Base-by-base conservation (phyloP, 257 asterid species). In the Anisodus acutangulus region DNA sequence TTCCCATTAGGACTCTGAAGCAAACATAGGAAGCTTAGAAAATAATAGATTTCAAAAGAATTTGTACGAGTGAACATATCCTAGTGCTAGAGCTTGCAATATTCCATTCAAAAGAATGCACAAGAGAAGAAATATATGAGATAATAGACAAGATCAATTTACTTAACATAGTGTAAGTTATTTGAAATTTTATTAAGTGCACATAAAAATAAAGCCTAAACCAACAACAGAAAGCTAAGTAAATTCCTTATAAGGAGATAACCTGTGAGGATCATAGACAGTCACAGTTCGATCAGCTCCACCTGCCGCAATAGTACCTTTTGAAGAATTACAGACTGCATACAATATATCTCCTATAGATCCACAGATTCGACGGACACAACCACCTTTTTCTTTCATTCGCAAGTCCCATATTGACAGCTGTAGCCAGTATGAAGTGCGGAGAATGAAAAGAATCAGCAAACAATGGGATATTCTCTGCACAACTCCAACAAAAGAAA, bases 211-310 rank as follows among this genome's bases (percentile, higher is more conserved):
- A 26, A 72, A 47, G 39, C 47, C 59, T 45, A 71, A 41, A 58
- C 17, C 55, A 70, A 16, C 49, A 55, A 10, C 72, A 78, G 10
- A 19, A 43, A 69, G 84, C 37, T n/a, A 45, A 22, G 72, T 47
- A 15, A 82, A 26, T n/a, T n/a, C 43, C 47, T 62, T 15, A 80
- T 43, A 87, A 79, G 82, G 39, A 62, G 62, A 87, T 88, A 81
- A 95, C 99, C 94, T 96, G 86, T 95, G 98, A 83, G 97, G 98
- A 90, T 96, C 99, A 81, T 96, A 96, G 80, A 96, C 85, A 74
- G 98, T 88, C 84, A 94, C 98, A 47, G 95, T 90, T 60, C 97
- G 98, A 83, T 94, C 99, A 19, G 95, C 95, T 88, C 99, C 99
- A 85, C 93, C 97, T 0, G 76, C 89, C n/a, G 99, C 98, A 86